Conservation (phyloP, 2,329 filamentous ascomycete species). For the Madurella mycetomatis region DNA sequence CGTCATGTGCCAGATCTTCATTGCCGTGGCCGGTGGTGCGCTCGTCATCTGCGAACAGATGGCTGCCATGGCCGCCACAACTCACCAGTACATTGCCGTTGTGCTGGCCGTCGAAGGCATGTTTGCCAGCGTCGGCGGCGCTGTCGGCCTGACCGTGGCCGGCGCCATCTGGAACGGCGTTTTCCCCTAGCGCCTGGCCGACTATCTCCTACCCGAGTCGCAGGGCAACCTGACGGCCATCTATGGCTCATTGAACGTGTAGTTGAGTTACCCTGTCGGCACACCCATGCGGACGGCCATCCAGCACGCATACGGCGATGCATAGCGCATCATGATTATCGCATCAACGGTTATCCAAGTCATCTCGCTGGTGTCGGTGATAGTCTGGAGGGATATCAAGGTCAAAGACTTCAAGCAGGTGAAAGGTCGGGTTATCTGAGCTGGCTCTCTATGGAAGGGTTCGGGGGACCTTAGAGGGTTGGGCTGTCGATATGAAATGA, state of each 20-base stretch:
- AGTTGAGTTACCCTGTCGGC: conserved; percentile 50
- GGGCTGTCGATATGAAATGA: too few species aligned
- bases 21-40: conserved; percentile 56
- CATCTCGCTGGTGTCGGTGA: conserved; percentile 37
- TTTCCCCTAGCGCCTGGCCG: conserved; percentile 47
- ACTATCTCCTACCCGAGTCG: conserved; percentile 44
- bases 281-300: conserved; percentile 51
- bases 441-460: not conserved
- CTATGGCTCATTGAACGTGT: conserved; percentile 47
- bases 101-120: conserved; percentile 59
- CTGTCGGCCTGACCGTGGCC: conserved; percentile 56
- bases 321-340: conserved; percentile 49
- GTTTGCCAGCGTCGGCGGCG: conserved; percentile 56
- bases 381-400: conserved; percentile 49
- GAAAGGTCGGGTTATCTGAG: conserved; percentile 37
- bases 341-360: conserved; percentile 42
- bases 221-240: conserved; percentile 41
- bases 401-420: conserved; percentile 42
- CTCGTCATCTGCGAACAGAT: conserved; percentile 58
- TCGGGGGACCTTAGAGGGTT: too few species aligned
- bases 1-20: conserved; percentile 58
- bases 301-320: conserved; percentile 54
- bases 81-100: conserved; percentile 58
- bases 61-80: conserved; percentile 55
- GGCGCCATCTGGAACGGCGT: conserved; percentile 61